Evolutionary conservation across 371 early-diverging fungal species (phyloP).

Genomic region (Haplosporangium sp.): DNA sequence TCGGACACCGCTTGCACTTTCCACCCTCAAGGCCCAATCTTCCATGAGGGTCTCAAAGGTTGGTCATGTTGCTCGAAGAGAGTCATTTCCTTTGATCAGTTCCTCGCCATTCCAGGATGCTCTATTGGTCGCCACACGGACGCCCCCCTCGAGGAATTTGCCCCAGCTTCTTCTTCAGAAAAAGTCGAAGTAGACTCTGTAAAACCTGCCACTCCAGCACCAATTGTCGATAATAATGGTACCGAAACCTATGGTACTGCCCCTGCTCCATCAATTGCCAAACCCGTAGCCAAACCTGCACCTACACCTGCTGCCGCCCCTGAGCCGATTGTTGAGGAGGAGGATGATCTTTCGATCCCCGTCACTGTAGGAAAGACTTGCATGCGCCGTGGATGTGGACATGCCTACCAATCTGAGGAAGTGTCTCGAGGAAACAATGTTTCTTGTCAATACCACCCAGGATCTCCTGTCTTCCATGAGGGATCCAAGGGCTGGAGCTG

Average conservation of each 20-base stretch:
- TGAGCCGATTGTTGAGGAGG: constrained; percentile 71
- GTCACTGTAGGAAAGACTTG: constrained; percentile 85
- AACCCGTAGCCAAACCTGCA: constrained; percentile 20
- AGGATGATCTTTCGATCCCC: constrained; percentile 74
- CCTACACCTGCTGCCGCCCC: constrained; percentile 24
- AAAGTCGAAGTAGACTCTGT: constrained; percentile 24
- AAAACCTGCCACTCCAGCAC: constrained; percentile 17
- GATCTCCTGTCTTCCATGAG: constrained; percentile 92
- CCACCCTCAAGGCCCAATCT: constrained; percentile 89
- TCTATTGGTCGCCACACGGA: constrained; percentile 73
- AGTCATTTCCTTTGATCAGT: constrained; percentile 92
- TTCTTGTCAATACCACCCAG: constrained; percentile 88
- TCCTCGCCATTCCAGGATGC: constrained; percentile 88
- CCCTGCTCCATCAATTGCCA: constrained; percentile 20
- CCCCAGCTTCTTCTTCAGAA: constrained; percentile 37
- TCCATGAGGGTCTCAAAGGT: constrained; percentile 94
- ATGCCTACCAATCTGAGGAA: constrained; percentile 71
- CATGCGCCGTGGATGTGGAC: constrained; percentile 87
- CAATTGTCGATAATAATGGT: constrained; percentile 30
- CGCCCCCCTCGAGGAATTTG: constrained; percentile 60
- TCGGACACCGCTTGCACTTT: constrained; percentile 79
- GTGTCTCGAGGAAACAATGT: constrained; percentile 73
- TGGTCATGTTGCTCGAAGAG: constrained; percentile 96
- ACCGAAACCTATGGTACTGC: constrained; percentile 30
- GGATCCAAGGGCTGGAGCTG: constrained; percentile 94